Evolutionary conservation across 1,284 basidiomycete genomes (phyloP), one percentile per base, ranked within the genome.

Genomic region (Schizophyllum commune): DNA sequence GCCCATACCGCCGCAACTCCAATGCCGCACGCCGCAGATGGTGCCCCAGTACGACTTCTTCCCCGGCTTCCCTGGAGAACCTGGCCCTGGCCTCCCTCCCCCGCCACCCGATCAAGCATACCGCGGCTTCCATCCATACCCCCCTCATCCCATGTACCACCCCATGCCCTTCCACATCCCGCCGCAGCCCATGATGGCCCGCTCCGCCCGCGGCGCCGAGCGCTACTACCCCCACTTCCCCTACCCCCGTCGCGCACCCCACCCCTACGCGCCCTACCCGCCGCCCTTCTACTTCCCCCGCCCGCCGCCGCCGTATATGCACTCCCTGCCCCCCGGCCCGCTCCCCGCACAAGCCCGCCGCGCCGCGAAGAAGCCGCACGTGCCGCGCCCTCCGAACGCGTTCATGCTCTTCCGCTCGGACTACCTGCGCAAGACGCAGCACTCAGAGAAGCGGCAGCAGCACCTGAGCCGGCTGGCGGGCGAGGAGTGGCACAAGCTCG

Each of bases 331-430:
- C 53, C 9, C 20, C 19, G 9, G 53, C 53, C 20, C 20, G 9
- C 27, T 21, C 20, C 3, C 19, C 20, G 19, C 19, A 4, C 53
- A 4, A 6, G 2, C 20, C 3, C 53, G 53, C 5, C 53, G 5
- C 32, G 47, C 39, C 1, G 66, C 64, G 8, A 55, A 59, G 22
- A 64, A 69, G 56, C 20, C 19, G 9, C 27, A 55, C 19, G 27
- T 89, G 64, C 84, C 87, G 59, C 83, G 91, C n/a, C 88, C 90
- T 1, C 81, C 88, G 19, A 93, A 94, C 69, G 88, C 91, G 6
- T 94, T 92, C 73, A 89, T 93, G 71, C 77, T 94, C 60, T 94
- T 86, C 72, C 85, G 92, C 57, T 89, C 89, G 15, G 82, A 89
- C 66, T 82, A 89, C 55, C 76, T 91, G 39, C 83, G 82, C 66